Evolutionary conservation across 2,329 filamentous ascomycete species (phyloP), one percentile per base, ranked within the genome.

Genomic region (Geosmithia flava): DNA sequence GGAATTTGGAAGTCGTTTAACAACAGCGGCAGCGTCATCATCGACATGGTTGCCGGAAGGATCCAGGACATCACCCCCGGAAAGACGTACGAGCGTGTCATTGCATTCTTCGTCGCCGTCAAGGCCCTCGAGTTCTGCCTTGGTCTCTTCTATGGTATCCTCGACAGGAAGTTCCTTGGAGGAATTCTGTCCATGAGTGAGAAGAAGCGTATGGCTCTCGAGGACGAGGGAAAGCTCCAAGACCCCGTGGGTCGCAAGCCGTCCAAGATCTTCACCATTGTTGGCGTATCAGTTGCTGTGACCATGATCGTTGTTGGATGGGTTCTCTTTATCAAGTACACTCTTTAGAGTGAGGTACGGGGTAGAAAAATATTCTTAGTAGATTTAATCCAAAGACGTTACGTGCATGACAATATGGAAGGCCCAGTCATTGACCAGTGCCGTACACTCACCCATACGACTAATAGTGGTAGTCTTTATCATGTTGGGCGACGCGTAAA

Each of bases 1-100:
- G 55, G 57, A 13, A 55, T 59, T 42, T 59, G 56, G 57, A 58
- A 58, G 49, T 52, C 54, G 1, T 59, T 58, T 37, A 59, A 59
- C 49, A 59, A 59, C 42, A 53, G 54, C 40, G 55, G 53, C 20
- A 58, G 54, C 20, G 56, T 58, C 16, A 50, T 59, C 20, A 54
- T 59, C 11, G 57, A 59, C 40, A 59, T 59, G 55, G 58, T 58
- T 47, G 52, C 57, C 7, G 56, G 56, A 2, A 49, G 53, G 10
- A 48, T 59, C 16, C 55, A 59, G n/a, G 56, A 58, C 44, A 55
- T 55, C 15, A 59, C 57, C 0, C 55, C 54, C 7, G 53, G 52
- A n/a, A 46, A 48, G 8, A 58, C 54, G 3, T 59, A 59, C 39
- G 53, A 58, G 47, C 51, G 53, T 1, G 57, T 58, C 7, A 48